Evolutionary conservation across 2,329 filamentous ascomycete species (phyloP).

Genomic region (Elsinoe australis): DNA sequence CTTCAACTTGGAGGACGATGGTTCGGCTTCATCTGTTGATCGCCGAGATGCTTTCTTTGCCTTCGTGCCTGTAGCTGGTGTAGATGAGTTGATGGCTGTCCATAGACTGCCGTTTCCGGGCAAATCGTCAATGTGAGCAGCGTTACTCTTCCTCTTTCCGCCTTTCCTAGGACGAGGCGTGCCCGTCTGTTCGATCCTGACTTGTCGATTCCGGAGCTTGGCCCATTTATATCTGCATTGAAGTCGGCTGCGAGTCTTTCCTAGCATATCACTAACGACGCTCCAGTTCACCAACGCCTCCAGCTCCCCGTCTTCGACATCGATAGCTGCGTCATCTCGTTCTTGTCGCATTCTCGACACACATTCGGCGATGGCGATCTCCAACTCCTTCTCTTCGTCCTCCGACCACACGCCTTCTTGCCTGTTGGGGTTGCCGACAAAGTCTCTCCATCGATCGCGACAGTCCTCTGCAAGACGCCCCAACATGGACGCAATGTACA

Average conservation of each 20-base stretch:
- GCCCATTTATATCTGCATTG: slow-evolving; percentile 65
- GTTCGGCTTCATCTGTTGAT: neutral
- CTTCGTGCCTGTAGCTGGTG: neutral
- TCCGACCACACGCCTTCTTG: slow-evolving; percentile 52
- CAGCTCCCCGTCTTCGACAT: slow-evolving; percentile 26
- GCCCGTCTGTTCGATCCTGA: slow-evolving; percentile 15
- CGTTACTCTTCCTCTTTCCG: too few relatives aligned
- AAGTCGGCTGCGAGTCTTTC: slow-evolving; percentile 53
- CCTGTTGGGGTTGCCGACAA: slow-evolving; percentile 51
- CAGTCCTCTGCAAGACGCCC: slow-evolving; percentile 59
- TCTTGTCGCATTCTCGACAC: slow-evolving; percentile 43
- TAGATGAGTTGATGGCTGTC: slow-evolving; percentile 9
- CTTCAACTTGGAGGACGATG: neutral
- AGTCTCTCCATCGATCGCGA: slow-evolving; percentile 63
- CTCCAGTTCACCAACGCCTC: slow-evolving; percentile 56
- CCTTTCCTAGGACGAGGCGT: slow-evolving; percentile 8
- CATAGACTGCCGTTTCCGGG: slow-evolving; percentile 3
- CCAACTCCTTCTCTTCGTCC: slow-evolving; percentile 51
- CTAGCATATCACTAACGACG: slow-evolving; percentile 55
- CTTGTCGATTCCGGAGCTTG: slow-evolving; percentile 35
- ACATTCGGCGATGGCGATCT: slow-evolving; percentile 46
- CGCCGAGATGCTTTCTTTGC: neutral
- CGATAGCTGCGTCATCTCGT: slow-evolving; percentile 28
- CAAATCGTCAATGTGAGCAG: slow-evolving; percentile 1
- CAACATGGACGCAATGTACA: slow-evolving; percentile 52